These are phyloP conservation scores for Infundibulicybe gibba DNA, from an alignment of 768 basidiomycete species.

Conservation along the genomic window DNA sequence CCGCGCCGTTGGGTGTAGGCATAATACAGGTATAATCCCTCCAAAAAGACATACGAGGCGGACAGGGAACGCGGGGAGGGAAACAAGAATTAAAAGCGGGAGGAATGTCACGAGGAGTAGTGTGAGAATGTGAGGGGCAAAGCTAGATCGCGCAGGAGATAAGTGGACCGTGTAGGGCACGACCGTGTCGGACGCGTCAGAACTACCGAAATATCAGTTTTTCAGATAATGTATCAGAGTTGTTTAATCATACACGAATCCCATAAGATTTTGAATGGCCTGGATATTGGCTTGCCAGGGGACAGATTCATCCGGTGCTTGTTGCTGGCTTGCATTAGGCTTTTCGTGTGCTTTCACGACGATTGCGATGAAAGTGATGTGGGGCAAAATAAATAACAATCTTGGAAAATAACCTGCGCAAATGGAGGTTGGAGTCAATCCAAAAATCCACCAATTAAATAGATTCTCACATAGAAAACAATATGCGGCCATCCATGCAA, in stretches of 20 bases:
- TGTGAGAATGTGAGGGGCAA: neutral
- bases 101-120: slow-evolving; percentile 27
- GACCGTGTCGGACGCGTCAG: slow-evolving; percentile 55
- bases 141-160: slow-evolving; percentile 10
- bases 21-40: too few species aligned
- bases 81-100: slow-evolving; percentile 44
- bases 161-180: slow-evolving; percentile 50
- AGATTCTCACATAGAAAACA: slow-evolving; percentile 69
- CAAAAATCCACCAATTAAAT: neutral
- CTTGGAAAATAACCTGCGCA: slow-evolving; percentile 72
- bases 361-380: slow-evolving; percentile 54
- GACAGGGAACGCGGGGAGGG: slow-evolving; percentile 44
- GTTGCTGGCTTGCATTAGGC: slow-evolving; percentile 27
- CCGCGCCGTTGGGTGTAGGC: slow-evolving; percentile 7
- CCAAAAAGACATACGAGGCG: slow-evolving; percentile 42
- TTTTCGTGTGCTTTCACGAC: slow-evolving; percentile 67
- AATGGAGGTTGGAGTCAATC: neutral
- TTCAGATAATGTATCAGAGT: neutral
- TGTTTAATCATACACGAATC: slow-evolving; percentile 54
- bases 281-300: slow-evolving; percentile 89
- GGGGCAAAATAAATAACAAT: slow-evolving; percentile 67
- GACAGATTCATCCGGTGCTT: slow-evolving; percentile 56
- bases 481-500: slow-evolving; percentile 73
- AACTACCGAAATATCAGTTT: slow-evolving; percentile 30
- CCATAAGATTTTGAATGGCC: slow-evolving; percentile 91